phyloP scores from a whole-genome alignment of 768 basidiomycete species.

The Leccinum imitatum region DNA sequence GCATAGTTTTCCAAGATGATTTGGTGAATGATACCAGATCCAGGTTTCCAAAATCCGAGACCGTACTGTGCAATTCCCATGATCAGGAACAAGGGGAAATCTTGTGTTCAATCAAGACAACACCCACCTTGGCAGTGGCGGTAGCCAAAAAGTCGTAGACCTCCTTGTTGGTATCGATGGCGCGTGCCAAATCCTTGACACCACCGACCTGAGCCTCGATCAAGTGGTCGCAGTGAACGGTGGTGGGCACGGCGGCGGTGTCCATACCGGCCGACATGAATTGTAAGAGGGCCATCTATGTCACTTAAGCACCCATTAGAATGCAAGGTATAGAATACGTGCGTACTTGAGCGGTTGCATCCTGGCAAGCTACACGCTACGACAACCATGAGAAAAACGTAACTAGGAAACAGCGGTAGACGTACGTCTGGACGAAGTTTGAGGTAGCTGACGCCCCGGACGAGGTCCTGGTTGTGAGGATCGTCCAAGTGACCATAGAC shows the following conservation, averaged over 20 bases:
- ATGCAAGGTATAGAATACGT: constrained; percentile 16
- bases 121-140: constrained; percentile 81
- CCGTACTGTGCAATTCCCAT: constrained; percentile 62
- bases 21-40: constrained; percentile 98
- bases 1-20: constrained; percentile 99
- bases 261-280: constrained; percentile 99
- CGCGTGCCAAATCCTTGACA: constrained; percentile 89
- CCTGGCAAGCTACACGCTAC: constrained; percentile 87
- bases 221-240: constrained; percentile 98
- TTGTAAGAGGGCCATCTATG: constrained; percentile 96
- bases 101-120: not conserved
- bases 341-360: constrained; percentile 81
- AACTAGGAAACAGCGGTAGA: constrained; percentile 14
- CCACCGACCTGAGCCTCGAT: constrained; percentile 97
- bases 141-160: constrained; percentile 99
- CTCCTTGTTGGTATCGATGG: constrained; percentile 93
- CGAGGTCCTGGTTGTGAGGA: constrained; percentile 86
- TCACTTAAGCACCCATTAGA: not conserved
- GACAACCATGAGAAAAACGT: constrained; percentile 8
- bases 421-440: constrained; percentile 96
- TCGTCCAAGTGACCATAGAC: constrained; percentile 98
- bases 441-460: constrained; percentile 91
- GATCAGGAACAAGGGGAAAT: not conserved
- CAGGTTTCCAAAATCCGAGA: constrained; percentile 99
- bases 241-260: constrained; percentile 95